A percentile compares a stretch with the other conserved stretches of the same genome.
phyloP scores from a whole-genome alignment of 768 basidiomycete genomes.

The Phlebiopsis gigantea region DNA sequence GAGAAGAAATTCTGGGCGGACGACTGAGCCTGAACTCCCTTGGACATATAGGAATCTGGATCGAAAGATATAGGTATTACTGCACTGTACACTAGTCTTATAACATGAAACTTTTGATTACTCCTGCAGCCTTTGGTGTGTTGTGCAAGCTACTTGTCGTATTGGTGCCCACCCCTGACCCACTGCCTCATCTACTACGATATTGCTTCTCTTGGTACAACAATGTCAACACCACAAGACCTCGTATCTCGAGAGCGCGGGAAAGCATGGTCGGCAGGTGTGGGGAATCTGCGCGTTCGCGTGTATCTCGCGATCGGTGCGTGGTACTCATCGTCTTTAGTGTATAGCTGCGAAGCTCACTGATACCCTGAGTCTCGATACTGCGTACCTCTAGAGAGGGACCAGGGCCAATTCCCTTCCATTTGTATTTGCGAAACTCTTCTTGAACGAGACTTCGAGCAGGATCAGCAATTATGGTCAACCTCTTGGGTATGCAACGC shows the following conservation, averaged over 20 bases:
- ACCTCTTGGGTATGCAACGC: neutral
- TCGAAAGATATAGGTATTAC: too few species aligned
- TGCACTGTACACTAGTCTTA: too few species aligned
- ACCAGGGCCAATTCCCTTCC: conserved; percentile 37
- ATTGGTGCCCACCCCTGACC: too few species aligned
- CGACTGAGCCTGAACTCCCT: neutral
- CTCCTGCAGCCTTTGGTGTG: too few species aligned
- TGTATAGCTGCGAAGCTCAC: conserved; percentile 27
- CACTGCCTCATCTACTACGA: neutral
- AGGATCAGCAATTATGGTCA: neutral
- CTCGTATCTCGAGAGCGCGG: conserved; percentile 31
- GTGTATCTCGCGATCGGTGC: conserved; percentile 33
- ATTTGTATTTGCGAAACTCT: conserved; percentile 29
- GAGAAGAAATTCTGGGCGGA: conserved; percentile 12
- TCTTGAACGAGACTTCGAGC: neutral
- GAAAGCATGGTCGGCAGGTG: conserved; percentile 23
- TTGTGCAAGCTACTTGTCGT: too few species aligned
- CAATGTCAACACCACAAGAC: conserved; percentile 35
- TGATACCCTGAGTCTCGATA: neutral
- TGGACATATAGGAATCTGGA: neutral
- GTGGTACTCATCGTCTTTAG: conserved; percentile 27
- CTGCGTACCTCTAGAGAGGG: conserved; percentile 30
- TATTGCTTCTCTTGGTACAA: conserved; percentile 34
- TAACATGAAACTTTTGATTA: too few species aligned
- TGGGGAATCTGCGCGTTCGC: conserved; percentile 11